These are phyloP conservation scores for Podosphaera fusca DNA, from an alignment of 2,329 filamentous ascomycete genomes.

Conservation along the genomic window DNA sequence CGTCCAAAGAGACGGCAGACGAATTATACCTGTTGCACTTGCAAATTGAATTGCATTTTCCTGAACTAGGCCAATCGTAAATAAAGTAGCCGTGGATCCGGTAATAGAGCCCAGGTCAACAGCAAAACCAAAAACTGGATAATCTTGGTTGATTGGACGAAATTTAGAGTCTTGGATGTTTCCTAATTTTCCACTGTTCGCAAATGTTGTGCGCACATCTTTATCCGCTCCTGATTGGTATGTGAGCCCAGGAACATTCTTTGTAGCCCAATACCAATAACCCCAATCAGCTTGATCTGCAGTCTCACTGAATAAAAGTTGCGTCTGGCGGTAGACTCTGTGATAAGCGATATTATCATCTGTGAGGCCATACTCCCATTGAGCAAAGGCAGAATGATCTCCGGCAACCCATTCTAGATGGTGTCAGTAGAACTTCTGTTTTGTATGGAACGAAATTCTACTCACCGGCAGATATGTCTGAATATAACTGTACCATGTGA, in stretches of 20 bases:
- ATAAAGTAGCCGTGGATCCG: constrained; percentile 27
- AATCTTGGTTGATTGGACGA: constrained; percentile 42
- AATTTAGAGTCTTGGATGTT: constrained; percentile 42
- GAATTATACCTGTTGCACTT: constrained; percentile 37
- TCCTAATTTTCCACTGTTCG: constrained; percentile 33
- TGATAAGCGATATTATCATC: constrained; percentile 35
- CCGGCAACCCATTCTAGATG: constrained; percentile 48
- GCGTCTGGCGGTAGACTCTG: constrained; percentile 32
- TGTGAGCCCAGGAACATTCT: constrained; percentile 28
- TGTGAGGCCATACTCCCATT: constrained; percentile 35
- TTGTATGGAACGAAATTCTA: neutral
- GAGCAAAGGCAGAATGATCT: constrained; percentile 27
- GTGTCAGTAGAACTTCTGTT: neutral
- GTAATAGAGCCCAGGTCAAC: constrained; percentile 26
- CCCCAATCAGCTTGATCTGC: constrained; percentile 63
- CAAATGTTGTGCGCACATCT: constrained; percentile 42
- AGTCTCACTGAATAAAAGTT: constrained; percentile 44
- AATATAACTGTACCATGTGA: constrained; percentile 47
- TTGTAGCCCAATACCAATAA: constrained; percentile 51
- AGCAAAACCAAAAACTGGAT: constrained; percentile 63
- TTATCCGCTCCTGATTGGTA: constrained; percentile 48
- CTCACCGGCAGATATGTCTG: constrained; percentile 47
- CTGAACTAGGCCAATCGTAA: constrained; percentile 58
- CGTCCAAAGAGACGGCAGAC: constrained; percentile 55
- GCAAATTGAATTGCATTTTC: constrained; percentile 56